Conservation (phyloP, 768 basidiomycete species). For the Macrolepiota fuliginosa region DNA sequence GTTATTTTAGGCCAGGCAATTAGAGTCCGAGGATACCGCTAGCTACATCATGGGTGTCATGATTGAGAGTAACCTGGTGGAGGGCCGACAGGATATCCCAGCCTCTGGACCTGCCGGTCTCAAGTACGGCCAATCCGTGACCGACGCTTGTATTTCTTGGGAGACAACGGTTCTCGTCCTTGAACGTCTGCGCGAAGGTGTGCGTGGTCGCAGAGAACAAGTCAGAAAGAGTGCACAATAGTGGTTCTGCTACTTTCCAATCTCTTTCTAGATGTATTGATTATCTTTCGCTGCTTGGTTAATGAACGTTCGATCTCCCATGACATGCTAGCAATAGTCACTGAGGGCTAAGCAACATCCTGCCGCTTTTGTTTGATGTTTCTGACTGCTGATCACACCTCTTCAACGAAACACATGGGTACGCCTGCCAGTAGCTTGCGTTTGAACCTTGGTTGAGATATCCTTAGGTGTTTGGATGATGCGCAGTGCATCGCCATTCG, state of each 20-base stretch:
- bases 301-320: background rate
- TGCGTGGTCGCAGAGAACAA: slow-evolving; percentile 67
- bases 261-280: background rate
- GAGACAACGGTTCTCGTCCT: slow-evolving; percentile 79
- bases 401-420: no score
- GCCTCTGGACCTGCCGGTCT: slow-evolving; percentile 66
- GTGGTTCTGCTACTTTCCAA: background rate
- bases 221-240: slow-evolving; percentile 30
- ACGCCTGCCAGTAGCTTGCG: background rate
- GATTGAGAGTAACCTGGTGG: slow-evolving; percentile 90
- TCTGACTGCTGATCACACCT: no score
- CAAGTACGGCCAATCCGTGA: slow-evolving; percentile 83
- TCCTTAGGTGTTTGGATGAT: no score
- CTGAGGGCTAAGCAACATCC: no score
- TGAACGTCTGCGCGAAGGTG: slow-evolving; percentile 84
- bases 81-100: slow-evolving; percentile 86
- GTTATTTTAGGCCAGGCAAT: slow-evolving; percentile 58
- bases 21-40: slow-evolving; percentile 70
- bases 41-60: slow-evolving; percentile 86
- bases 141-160: slow-evolving; percentile 91
- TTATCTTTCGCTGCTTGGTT: background rate
- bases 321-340: no score
- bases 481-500: background rate
- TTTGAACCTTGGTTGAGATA: background rate
- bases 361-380: no score